phyloP scores from a whole-genome alignment of 163 green algal genomes.

The Volvox carteri region DNA sequence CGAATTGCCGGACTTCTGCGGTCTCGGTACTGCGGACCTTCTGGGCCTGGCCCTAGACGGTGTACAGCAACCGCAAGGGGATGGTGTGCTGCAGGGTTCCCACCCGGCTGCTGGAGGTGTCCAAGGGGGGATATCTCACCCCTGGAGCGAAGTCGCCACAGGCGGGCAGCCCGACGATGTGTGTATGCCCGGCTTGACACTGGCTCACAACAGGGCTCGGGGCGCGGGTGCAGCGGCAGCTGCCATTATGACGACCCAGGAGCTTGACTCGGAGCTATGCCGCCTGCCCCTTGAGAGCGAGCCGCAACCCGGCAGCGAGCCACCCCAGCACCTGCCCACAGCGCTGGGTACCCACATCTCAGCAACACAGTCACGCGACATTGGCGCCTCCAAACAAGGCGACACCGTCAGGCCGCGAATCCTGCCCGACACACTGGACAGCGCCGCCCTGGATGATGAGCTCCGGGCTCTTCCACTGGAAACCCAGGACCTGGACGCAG shows the following conservation, averaged over 20 bases:
- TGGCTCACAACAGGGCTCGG: background rate
- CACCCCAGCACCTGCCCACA: background rate
- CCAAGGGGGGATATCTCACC: background rate
- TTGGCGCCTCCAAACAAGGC: background rate
- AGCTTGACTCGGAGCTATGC: constrained; percentile 24
- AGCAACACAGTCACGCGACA: background rate
- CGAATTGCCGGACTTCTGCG: background rate
- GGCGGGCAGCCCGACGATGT: background rate
- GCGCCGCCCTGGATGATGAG: constrained; percentile 9
- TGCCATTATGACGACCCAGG: background rate
- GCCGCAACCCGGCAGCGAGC: constrained; percentile 7
- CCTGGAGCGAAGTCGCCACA: background rate
- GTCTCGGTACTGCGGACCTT: background rate
- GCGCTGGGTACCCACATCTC: background rate
- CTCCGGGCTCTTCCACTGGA: constrained; percentile 3
- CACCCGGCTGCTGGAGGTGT: background rate
- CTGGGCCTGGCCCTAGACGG: background rate
- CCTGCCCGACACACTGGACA: constrained; percentile 5
- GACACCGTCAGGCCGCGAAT: no score
- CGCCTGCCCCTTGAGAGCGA: background rate
- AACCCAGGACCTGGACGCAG: background rate
- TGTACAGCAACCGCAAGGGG: background rate
- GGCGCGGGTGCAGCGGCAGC: background rate
- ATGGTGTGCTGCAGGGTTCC: background rate
- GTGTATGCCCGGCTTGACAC: background rate